Percentiles rank a stretch among this genome's conserved stretches.
Conservation (phyloP, 257 asterid genomes). For the Penstemon barbatus region DNA sequence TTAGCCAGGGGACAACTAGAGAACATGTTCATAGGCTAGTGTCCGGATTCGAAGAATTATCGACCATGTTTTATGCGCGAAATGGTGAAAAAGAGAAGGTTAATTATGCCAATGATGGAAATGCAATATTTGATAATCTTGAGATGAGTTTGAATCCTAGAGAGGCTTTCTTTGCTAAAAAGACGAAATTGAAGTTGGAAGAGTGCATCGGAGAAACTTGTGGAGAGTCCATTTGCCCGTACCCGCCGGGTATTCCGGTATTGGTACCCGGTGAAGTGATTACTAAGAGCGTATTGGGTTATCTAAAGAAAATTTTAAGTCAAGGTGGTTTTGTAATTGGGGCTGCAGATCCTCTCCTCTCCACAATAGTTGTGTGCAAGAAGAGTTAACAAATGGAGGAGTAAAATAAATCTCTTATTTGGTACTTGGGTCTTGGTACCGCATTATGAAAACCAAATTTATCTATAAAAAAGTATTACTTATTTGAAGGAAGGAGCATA, state of each 20-base stretch:
- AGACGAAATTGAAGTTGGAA: constrained; percentile 33
- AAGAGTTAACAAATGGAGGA: background rate
- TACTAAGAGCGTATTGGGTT: constrained; percentile 39
- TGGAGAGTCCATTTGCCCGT: constrained; percentile 64
- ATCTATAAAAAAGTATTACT: too few species aligned
- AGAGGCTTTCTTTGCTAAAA: constrained; percentile 54
- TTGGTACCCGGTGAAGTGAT: constrained; percentile 64
- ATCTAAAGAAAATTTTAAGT: constrained; percentile 37
- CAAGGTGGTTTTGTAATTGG: constrained; percentile 52
- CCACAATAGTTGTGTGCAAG: constrained; percentile 45
- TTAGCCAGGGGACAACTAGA: constrained; percentile 53
- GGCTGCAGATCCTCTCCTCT: constrained; percentile 51
- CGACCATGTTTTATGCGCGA: constrained; percentile 1
- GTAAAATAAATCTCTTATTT: too few species aligned
- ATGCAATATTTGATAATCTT: constrained; percentile 23
- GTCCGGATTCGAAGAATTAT: constrained; percentile 43
- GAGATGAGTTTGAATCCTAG: constrained; percentile 48
- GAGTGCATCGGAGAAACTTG: constrained; percentile 47
- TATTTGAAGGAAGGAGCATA: too few species aligned
- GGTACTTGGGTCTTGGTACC: too few species aligned
- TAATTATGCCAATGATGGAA: background rate
- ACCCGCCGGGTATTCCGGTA: constrained; percentile 66
- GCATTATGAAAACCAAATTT: too few species aligned
- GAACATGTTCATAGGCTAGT: constrained; percentile 52
- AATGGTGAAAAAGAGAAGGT: constrained; percentile 1